Evolutionary conservation across 1,139 yeast species (phyloP), one percentile per base, ranked within the genome.

Genomic region (Saccharomyces hybrid): DNA sequence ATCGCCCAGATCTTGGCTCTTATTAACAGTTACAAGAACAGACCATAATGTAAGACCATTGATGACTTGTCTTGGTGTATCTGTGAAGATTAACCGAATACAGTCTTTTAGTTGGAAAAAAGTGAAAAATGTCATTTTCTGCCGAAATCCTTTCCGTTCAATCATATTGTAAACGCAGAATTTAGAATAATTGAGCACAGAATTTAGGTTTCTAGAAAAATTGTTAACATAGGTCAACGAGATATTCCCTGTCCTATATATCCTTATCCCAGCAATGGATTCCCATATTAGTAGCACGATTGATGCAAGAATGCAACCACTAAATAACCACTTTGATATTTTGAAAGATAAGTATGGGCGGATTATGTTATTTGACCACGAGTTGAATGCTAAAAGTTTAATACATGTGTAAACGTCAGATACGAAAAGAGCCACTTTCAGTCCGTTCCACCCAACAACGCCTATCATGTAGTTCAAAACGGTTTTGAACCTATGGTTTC

Each of bases 21-120:
- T 65, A 50, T 76, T 66, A 6, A 27, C 41, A 34, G 69, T 62
- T 6, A 67, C 59, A 50, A 79, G 70, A 25, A 81, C 80, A 1
- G 81, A 77, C 63, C 84, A 76, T 41, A 86, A 70, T 0, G 96
- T 88, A 62, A 87, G 73, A 25, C 89, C 85, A 66, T 89, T 89
- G 61, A 89, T 80, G 2, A 86, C 86, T 71, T 89, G 96, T 69
- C 96, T 79, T 7, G 97, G 96, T 6, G 91, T 79, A 62, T 89
- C 96, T 0, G 95, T 90, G 47, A 87, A 73, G n/a, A 86, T 62
- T 44, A 86, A 75, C 53, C 82, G 81, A 9, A 83, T 66, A 66
- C 93, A 87, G 51, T 80, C 79, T 59, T 83, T 82, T 52, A 87
- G 70, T 55, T 87, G 84, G 62, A 80, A 81, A 67, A 83, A 87